phyloP scores from a whole-genome alignment of 2,329 filamentous ascomycete species.

The Lasiodiplodia sp. region DNA sequence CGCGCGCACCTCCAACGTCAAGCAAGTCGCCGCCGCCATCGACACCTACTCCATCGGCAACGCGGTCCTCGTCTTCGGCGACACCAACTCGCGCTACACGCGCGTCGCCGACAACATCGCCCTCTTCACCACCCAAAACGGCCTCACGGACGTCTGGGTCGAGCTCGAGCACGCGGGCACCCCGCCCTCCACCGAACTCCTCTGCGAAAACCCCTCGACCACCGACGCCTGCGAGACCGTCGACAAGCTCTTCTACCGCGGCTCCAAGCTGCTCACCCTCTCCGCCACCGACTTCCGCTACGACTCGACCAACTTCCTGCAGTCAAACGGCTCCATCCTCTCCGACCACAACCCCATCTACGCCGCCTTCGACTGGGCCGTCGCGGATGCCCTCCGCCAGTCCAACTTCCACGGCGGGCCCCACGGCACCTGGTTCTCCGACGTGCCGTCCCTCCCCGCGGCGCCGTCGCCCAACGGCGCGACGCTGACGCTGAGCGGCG shows the following conservation, averaged over 20 bases:
- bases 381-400: constrained; percentile 49
- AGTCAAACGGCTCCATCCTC: constrained; percentile 63
- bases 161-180: constrained; percentile 52
- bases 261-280: constrained; percentile 56
- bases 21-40: constrained; percentile 67
- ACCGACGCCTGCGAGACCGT: constrained; percentile 68
- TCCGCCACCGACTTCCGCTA: constrained; percentile 62
- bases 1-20: constrained; percentile 66
- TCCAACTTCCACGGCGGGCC: constrained; percentile 58
- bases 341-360: constrained; percentile 71
- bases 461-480: constrained; percentile 45
- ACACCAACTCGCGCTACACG: constrained; percentile 72
- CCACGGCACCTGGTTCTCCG: constrained; percentile 63
- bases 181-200: constrained; percentile 37
- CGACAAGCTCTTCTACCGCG: constrained; percentile 71
- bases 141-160: constrained; percentile 67
- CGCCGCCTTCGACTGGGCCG: constrained; percentile 56
- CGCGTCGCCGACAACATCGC: constrained; percentile 61
- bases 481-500: constrained; percentile 54
- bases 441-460: constrained; percentile 49
- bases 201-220: constrained; percentile 66
- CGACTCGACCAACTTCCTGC: constrained; percentile 63
- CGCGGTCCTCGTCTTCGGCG: constrained; percentile 69
- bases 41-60: constrained; percentile 64
- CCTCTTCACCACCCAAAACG: constrained; percentile 59